These are phyloP conservation scores for Neopestalotiopsis sp. DNA, from an alignment of 2,329 filamentous ascomycete species.

Conservation along the genomic window DNA sequence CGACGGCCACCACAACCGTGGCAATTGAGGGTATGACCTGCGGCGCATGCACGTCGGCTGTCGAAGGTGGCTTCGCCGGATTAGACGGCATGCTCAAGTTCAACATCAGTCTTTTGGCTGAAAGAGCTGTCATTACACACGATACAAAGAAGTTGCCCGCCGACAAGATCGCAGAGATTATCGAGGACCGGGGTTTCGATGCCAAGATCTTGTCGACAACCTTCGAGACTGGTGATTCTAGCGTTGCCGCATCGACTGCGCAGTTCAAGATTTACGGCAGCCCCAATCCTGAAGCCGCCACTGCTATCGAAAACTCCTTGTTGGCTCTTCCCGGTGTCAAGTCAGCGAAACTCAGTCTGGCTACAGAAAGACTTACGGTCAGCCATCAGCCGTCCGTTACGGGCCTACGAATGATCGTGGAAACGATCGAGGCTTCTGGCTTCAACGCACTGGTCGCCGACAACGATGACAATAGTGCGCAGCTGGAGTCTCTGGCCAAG, in stretches of 20 bases:
- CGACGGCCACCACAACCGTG: slow-evolving; percentile 77
- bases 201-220: slow-evolving; percentile 81
- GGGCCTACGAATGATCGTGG: slow-evolving; percentile 83
- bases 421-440: slow-evolving; percentile 79
- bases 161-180: slow-evolving; percentile 78
- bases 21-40: slow-evolving; percentile 97
- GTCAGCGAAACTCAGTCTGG: slow-evolving; percentile 75
- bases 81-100: slow-evolving; percentile 83
- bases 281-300: slow-evolving; percentile 73
- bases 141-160: slow-evolving; percentile 73
- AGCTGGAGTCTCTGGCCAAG: slow-evolving; percentile 94
- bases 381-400: slow-evolving; percentile 73
- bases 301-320: slow-evolving; percentile 72
- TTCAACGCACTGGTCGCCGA: slow-evolving; percentile 91
- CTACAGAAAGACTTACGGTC: slow-evolving; percentile 76
- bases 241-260: slow-evolving; percentile 63
- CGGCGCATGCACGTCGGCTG: slow-evolving; percentile 91
- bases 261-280: slow-evolving; percentile 87
- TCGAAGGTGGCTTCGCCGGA: slow-evolving; percentile 81
- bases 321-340: slow-evolving; percentile 71
- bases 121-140: slow-evolving; percentile 88
- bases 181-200: slow-evolving; percentile 91
- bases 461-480: slow-evolving; percentile 93
- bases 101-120: slow-evolving; percentile 93
- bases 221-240: slow-evolving; percentile 60